These are phyloP conservation scores for Vitis hybrid DNA, from an alignment of 177 flowering plant species.

Conservation along the genomic window DNA sequence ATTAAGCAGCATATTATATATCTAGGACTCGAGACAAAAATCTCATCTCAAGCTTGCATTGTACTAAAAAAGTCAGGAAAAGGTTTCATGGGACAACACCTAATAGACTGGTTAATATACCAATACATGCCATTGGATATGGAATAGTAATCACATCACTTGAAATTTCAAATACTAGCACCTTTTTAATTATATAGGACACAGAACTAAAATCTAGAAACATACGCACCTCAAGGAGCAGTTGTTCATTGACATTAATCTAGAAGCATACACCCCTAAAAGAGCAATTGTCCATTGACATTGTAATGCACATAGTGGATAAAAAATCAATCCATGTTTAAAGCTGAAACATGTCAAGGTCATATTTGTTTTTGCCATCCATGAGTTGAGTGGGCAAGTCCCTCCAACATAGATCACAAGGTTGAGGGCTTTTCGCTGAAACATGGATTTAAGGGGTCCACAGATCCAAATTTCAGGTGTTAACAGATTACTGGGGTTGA, in stretches of 20 bases:
- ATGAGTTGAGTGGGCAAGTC: background rate
- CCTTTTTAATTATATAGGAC: too few species aligned
- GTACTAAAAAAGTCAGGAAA: too few species aligned
- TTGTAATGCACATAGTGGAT: background rate
- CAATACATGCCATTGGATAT: too few species aligned
- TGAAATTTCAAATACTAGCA: too few species aligned
- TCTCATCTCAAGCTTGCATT: too few species aligned
- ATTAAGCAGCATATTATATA: too few species aligned
- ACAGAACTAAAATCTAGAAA: too few species aligned
- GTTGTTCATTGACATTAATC: background rate
- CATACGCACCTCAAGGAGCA: too few species aligned
- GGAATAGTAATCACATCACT: too few species aligned
- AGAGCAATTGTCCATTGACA: background rate
- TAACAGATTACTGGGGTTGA: background rate
- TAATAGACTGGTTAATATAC: too few species aligned
- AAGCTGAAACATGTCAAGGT: background rate
- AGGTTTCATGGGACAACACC: too few species aligned
- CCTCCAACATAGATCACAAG: background rate
- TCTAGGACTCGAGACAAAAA: too few species aligned
- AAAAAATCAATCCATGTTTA: background rate
- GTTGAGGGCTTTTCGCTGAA: background rate
- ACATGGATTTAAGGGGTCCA: background rate
- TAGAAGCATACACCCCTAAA: background rate
- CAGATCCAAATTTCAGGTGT: background rate
- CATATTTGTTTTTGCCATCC: background rate